Evolutionary conservation across 2,329 filamentous ascomycete genomes (phyloP).

Genomic region (Sordariomycetes sp.): DNA sequence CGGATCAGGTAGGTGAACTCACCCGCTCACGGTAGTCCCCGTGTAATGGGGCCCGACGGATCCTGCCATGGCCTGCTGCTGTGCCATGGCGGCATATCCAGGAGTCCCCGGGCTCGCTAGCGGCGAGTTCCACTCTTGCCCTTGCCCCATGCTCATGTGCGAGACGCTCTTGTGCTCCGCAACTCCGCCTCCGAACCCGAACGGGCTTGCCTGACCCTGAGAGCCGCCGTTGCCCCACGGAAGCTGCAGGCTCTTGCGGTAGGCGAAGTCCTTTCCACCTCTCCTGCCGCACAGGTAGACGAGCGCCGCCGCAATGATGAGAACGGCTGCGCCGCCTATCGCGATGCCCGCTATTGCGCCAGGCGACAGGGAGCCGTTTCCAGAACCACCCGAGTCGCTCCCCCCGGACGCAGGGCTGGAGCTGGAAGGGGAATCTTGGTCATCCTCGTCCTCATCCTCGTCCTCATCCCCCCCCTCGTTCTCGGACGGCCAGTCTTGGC

Average conservation of each 20-base stretch:
- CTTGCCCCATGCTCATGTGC: neutral
- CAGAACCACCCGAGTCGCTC: neutral
- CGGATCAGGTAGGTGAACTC: neutral
- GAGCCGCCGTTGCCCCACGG: slow-evolving; percentile 15
- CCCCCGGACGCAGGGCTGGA: slow-evolving; percentile 7
- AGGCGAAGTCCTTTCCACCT: slow-evolving; percentile 24
- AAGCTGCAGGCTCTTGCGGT: slow-evolving; percentile 14
- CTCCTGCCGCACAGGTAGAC: slow-evolving; percentile 36
- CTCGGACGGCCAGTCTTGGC: slow-evolving; percentile 43
- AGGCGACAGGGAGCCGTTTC: slow-evolving; percentile 10
- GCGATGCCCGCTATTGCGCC: slow-evolving; percentile 51
- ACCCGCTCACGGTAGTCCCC: slow-evolving; percentile 8
- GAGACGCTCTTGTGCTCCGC: slow-evolving; percentile 1
- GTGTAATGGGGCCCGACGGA: neutral
- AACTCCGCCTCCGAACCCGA: neutral
- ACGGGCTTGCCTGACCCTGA: slow-evolving; percentile 12
- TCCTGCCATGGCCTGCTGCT: neutral
- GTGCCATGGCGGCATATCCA: neutral
- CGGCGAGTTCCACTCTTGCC: neutral
- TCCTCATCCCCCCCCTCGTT: neutral
- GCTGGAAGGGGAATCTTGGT: slow-evolving; percentile 6
- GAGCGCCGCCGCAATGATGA: slow-evolving; percentile 30
- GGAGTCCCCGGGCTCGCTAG: neutral
- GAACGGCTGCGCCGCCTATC: slow-evolving; percentile 35
- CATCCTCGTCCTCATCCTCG: slow-evolving; percentile 9